Conservation (phyloP, 2,329 filamentous ascomycete species). For the Neofusicoccum kwambonambiense region DNA sequence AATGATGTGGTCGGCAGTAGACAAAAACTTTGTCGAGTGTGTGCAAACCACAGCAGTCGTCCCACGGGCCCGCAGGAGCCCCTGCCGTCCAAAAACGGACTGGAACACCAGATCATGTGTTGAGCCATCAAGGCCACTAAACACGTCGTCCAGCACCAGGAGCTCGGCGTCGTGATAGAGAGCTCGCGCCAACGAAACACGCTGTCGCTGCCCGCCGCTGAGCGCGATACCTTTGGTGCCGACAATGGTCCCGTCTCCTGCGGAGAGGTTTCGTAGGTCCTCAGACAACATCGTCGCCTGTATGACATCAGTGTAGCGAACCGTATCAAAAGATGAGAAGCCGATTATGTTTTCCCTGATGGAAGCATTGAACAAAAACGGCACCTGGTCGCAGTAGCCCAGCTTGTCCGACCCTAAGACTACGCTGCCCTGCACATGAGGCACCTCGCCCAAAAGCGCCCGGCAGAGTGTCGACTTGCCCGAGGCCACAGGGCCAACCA, state of each 20-base stretch:
- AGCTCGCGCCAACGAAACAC: slow-evolving; percentile 52
- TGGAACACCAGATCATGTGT: slow-evolving; percentile 52
- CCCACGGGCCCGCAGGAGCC: slow-evolving; percentile 37
- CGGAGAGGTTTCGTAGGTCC: slow-evolving; percentile 32
- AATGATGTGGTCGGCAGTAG: slow-evolving; percentile 36
- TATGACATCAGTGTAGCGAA: slow-evolving; percentile 38
- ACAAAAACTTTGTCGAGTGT: neutral
- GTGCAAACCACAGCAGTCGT: neutral
- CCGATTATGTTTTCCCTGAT: slow-evolving; percentile 39
- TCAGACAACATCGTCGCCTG: slow-evolving; percentile 34
- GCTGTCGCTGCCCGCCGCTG: slow-evolving; percentile 54
- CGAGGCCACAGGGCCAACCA: slow-evolving; percentile 22
- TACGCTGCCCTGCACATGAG: slow-evolving; percentile 32
- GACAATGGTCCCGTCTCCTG: slow-evolving; percentile 45
- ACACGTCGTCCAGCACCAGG: slow-evolving; percentile 52
- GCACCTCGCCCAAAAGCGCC: slow-evolving; percentile 34
- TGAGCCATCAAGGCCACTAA: slow-evolving; percentile 51
- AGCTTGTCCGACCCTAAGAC: slow-evolving; percentile 32
- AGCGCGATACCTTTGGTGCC: slow-evolving; percentile 53
- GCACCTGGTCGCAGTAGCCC: slow-evolving; percentile 39
- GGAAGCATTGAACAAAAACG: slow-evolving; percentile 39
- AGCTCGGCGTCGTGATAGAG: slow-evolving; percentile 51
- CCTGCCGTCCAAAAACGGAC: slow-evolving; percentile 46
- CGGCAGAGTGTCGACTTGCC: slow-evolving; percentile 41
- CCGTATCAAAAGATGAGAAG: slow-evolving; percentile 34